phyloP scores from a whole-genome alignment of 257 asterid genomes.

The Fraxinus excelsior region DNA sequence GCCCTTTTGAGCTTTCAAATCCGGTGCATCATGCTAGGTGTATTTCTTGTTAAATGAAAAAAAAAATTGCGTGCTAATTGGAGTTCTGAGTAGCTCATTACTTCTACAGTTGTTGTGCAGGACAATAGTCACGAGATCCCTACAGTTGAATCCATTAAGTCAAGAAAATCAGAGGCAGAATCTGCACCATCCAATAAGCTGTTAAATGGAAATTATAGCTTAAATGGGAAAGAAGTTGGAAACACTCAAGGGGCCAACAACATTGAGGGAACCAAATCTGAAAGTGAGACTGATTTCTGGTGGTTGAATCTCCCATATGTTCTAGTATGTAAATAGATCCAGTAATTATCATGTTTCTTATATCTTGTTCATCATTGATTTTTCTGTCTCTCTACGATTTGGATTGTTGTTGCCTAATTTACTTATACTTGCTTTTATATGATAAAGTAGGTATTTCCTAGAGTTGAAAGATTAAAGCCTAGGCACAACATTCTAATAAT shows the following conservation, averaged over 20 bases:
- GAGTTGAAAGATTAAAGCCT: slow-evolving; percentile 1
- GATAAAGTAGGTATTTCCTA: not conserved
- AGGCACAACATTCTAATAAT: not conserved
- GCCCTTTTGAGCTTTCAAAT: slow-evolving; percentile 8
- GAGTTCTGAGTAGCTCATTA: slow-evolving; percentile 21
- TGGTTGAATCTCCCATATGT: slow-evolving; percentile 86
- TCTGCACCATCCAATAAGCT: slow-evolving; percentile 31
- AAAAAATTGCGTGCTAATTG: not conserved
- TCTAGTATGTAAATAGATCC: slow-evolving; percentile 57
- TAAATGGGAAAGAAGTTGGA: slow-evolving; percentile 22
- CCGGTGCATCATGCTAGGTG: slow-evolving; percentile 13
- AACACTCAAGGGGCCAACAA: slow-evolving; percentile 28
- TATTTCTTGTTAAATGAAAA: slow-evolving; percentile 12
- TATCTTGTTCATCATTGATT: slow-evolving; percentile 14
- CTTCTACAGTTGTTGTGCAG: slow-evolving; percentile 18
- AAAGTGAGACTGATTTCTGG: slow-evolving; percentile 55
- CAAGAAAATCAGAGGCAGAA: slow-evolving; percentile 31
- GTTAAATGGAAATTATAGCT: slow-evolving; percentile 22
- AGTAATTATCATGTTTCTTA: not conserved
- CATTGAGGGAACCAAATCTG: slow-evolving; percentile 25
- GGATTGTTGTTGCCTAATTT: not conserved
- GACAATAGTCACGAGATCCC: slow-evolving; percentile 29
- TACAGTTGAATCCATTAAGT: slow-evolving; percentile 22
- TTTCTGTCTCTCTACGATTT: slow-evolving; percentile 11
- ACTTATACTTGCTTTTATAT: slow-evolving; percentile 1